Evolutionary conservation across 495 filamentous ascomycete species (phyloP), one percentile per base, ranked within the genome.

Genomic region (Penicillium salamii): DNA sequence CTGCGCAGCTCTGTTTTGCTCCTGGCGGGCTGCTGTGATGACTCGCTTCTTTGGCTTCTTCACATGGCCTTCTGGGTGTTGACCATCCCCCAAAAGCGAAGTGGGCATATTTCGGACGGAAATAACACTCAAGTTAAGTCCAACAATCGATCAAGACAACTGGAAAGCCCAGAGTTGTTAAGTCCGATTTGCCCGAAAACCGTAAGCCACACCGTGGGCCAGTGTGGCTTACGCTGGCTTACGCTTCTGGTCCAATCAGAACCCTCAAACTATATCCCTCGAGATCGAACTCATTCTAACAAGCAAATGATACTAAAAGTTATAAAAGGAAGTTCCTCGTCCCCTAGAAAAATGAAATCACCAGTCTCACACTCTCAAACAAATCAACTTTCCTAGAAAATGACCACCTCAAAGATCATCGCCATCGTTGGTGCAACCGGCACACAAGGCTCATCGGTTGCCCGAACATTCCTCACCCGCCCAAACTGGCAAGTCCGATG

Each of bases 391-490:
- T 26, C 23, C 23, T 20, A 17, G 1, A 44, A 44, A 14, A 52
- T 51, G 50, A 29, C 33, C 17, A 32, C 35, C 7, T 47, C 46
- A 21, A 67, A 65, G 45, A 61, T 43, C 29, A 63, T 69, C 32
- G 56, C 55, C 11, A 46, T 69, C 8, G 52, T 66, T 37, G 66
- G 66, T 24, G 58, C 64, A n/a, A 66, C 62, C 7, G 66, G 65
- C 15, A 69, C 72, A 12, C 84, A 83, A 63, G 76, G 76, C 24
- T 68, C 63, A n/a, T 78, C 75, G 7, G 70, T 78, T 9, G 67
- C 71, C 19, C 47, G 57, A 8, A 53, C 60, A 18, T 69, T 77
- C 47, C 61, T 74, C 36, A 24, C 33, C 13, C 49, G 67, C 6
- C 57, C 67, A 15, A 46, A 50, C 23, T 79, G 70, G 66, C 49